Evolutionary conservation across 495 filamentous ascomycete species (phyloP).

Genomic region (Venustampulla echinocandica): DNA sequence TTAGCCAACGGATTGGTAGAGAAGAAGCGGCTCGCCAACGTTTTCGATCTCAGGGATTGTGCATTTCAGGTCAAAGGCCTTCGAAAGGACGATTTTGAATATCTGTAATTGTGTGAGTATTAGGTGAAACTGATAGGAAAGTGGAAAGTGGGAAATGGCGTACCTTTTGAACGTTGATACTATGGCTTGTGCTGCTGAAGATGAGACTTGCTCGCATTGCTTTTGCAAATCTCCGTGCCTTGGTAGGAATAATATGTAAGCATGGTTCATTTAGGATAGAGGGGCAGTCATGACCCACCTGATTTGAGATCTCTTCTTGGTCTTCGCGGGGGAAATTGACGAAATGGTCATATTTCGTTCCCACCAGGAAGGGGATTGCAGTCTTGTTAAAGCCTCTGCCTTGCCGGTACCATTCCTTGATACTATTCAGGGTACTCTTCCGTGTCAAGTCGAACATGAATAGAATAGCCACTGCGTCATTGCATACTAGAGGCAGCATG

Average conservation of each 20-base stretch:
- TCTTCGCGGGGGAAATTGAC: slow-evolving; percentile 96
- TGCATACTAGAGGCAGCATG: slow-evolving; percentile 97
- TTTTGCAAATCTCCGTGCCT: slow-evolving; percentile 94
- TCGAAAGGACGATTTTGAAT: slow-evolving; percentile 98
- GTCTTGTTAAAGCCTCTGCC: slow-evolving; percentile 99
- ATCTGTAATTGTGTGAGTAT: slow-evolving; percentile 54
- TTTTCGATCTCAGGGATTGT: slow-evolving; percentile 99
- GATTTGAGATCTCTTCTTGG: slow-evolving; percentile 94
- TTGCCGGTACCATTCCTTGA: slow-evolving; percentile 99
- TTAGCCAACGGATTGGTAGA: slow-evolving; percentile 68
- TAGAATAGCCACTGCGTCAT: slow-evolving; percentile 93
- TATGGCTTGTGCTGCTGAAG: slow-evolving; percentile 97
- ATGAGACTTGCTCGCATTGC: slow-evolving; percentile 96
- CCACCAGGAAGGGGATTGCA: slow-evolving; percentile 91
- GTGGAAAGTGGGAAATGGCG: slow-evolving; percentile 4
- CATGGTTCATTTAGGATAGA: background rate
- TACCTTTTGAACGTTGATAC: slow-evolving; percentile 99
- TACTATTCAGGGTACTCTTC: slow-evolving; percentile 96
- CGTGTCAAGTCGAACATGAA: slow-evolving; percentile 99
- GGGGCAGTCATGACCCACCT: slow-evolving; percentile 43
- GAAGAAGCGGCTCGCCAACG: slow-evolving; percentile 87
- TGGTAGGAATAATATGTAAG: background rate
- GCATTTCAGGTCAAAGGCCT: slow-evolving; percentile 97
- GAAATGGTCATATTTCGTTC: slow-evolving; percentile 98
- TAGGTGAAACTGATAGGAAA: background rate